These are phyloP conservation scores for Hortaea werneckii DNA, from an alignment of 2,329 filamentous ascomycete species.

Conservation along the genomic window DNA sequence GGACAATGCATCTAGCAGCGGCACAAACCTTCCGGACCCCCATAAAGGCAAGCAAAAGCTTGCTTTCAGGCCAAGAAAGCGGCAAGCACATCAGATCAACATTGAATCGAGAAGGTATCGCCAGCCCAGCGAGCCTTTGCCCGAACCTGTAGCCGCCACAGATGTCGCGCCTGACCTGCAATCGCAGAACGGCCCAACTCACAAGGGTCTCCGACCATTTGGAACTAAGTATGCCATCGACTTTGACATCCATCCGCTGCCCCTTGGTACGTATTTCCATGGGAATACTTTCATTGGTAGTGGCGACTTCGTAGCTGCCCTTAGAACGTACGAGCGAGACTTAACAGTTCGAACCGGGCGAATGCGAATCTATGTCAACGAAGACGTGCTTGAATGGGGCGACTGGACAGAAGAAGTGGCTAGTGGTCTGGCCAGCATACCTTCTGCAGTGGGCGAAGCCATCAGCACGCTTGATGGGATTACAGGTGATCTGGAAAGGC, in stretches of 20 bases:
- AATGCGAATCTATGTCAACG: slow-evolving; percentile 28
- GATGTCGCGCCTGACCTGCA: background rate
- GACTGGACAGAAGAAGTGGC: slow-evolving; percentile 48
- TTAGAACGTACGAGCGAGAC: slow-evolving; percentile 32
- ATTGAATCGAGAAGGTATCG: slow-evolving; percentile 36
- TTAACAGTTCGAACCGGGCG: slow-evolving; percentile 34
- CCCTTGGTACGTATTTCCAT: slow-evolving; percentile 45
- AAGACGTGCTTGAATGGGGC: slow-evolving; percentile 34
- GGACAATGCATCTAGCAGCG: too few species aligned
- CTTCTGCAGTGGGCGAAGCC: slow-evolving; percentile 23
- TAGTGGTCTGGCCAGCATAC: slow-evolving; percentile 32
- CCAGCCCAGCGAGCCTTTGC: slow-evolving; percentile 30
- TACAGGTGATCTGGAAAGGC: background rate
- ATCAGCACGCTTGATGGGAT: slow-evolving; percentile 5
- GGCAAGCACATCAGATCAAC: slow-evolving; percentile 36
- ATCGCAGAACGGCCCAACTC: background rate
- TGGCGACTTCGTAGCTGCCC: slow-evolving; percentile 40
- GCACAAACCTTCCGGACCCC: too few species aligned
- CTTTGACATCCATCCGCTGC: slow-evolving; percentile 43
- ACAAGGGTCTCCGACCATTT: slow-evolving; percentile 39
- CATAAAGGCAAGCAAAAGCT: too few species aligned
- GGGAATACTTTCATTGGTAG: slow-evolving; percentile 48
- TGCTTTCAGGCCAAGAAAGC: slow-evolving; percentile 21
- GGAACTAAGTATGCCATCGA: slow-evolving; percentile 41
- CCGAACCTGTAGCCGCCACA: slow-evolving; percentile 8